These are phyloP conservation scores for Stagonosporopsis tanaceti DNA, from an alignment of 2,329 filamentous ascomycete genomes.

Conservation along the genomic window DNA sequence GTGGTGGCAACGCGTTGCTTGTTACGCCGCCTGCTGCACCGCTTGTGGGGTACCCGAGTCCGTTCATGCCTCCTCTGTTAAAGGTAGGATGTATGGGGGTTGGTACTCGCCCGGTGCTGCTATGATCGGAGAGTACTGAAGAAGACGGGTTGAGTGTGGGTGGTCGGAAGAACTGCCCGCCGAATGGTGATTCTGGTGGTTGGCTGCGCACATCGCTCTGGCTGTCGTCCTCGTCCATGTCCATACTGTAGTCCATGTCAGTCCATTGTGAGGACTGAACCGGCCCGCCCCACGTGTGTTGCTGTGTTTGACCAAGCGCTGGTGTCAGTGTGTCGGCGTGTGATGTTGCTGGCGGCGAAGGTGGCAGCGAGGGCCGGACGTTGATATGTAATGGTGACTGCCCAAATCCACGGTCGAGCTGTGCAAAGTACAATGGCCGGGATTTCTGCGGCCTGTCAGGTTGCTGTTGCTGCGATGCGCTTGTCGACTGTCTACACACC, in stretches of 20 bases:
- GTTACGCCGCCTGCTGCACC: slow-evolving; percentile 37
- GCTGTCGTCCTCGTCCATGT: slow-evolving; percentile 48
- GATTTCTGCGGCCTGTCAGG: slow-evolving; percentile 36
- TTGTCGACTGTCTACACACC: slow-evolving; percentile 27
- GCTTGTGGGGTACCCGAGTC: slow-evolving; percentile 39
- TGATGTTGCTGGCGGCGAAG: slow-evolving; percentile 41
- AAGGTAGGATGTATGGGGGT: slow-evolving; percentile 53
- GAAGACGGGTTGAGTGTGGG: slow-evolving; percentile 44
- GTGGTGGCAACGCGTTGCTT: slow-evolving; percentile 22
- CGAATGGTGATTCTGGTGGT: slow-evolving; percentile 46
- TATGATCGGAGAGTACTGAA: slow-evolving; percentile 29
- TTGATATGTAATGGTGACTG: slow-evolving; percentile 31
- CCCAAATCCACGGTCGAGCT: slow-evolving; percentile 28
- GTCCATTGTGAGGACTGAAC: slow-evolving; percentile 33
- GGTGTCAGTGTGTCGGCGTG: slow-evolving; percentile 42
- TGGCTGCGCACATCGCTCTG: slow-evolving; percentile 45
- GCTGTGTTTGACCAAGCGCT: slow-evolving; percentile 15
- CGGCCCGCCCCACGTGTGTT: slow-evolving; percentile 20
- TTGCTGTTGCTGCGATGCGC: slow-evolving; percentile 5
- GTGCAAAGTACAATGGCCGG: slow-evolving; percentile 33
- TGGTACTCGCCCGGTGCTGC: slow-evolving; percentile 45
- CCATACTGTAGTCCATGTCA: slow-evolving; percentile 45
- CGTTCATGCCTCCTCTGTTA: slow-evolving; percentile 37
- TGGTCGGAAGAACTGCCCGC: slow-evolving; percentile 41
- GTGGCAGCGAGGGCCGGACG: slow-evolving; percentile 33